Evolutionary conservation across 805 yeast genomes (phyloP), one percentile per base, ranked within the genome.

Genomic region (Candida endomychidarum): DNA sequence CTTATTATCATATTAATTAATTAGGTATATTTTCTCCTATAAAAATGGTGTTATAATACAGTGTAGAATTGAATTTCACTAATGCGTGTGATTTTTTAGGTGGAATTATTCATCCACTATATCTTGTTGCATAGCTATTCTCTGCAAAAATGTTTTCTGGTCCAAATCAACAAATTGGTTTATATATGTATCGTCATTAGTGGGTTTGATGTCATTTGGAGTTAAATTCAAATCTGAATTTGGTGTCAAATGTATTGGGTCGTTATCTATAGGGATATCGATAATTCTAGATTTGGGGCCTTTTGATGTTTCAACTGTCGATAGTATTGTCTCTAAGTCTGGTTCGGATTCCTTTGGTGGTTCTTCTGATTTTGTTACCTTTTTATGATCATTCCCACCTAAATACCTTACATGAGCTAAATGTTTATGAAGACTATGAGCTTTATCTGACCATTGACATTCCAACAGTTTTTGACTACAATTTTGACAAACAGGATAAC

Each of bases 121-220:
- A 40, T 65, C 68, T 51, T 65, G 64, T 48, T 65, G 72, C 60
- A 65, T 53, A 20, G 70, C 70, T 29, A 65, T 65, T 25, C 61
- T 47, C 19, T 57, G 53, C 17, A 65, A 43, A 29, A 57, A 31
- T 26, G 41, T 41, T 20, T 36, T 29, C 15, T 40, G 30, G n/a
- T 35, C 38, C 8, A 34, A 23, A 27, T 34, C 42, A 24, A 38
- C 28, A 33, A 19, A 38, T 17, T 38, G 33, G 18, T 38, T 21
- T 8, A 38, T 38, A 18, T 32, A 32, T 3, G 26, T 8, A 27
- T 37, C 33, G 12, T 30, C 26, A 5, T 18, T 25, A 10, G 25
- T 24, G 5, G 27, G 36, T 8, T 21, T 15, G 11, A 29, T 17
- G 11, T 7, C n/a, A 29, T 26, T 20, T 5, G 23, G 16, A 7